Percentiles rank a stretch among this genome's conserved stretches.
These are phyloP conservation scores for Dictyostelium discoideum DNA, from an alignment of 78 protist genomes.

Conservation along the genomic window DNA sequence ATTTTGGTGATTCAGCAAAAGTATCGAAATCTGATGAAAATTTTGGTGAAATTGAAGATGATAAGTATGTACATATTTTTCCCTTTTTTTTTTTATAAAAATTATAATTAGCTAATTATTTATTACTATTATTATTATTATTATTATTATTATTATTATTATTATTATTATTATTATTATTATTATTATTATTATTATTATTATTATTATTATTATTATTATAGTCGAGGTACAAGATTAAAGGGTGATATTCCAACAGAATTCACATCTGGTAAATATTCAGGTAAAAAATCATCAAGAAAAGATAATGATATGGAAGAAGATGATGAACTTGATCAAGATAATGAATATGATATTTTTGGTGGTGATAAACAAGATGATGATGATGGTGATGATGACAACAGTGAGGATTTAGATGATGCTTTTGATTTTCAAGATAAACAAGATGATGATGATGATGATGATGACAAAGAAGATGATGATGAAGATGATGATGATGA, in stretches of 20 bases:
- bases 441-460: background rate
- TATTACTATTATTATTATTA: background rate
- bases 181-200: background rate
- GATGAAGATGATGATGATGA: conserved; percentile 24
- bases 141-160: background rate
- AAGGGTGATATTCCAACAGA: conserved; percentile 63
- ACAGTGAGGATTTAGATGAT: conserved; percentile 12
- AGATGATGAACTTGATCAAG: conserved; percentile 23
- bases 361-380: conserved; percentile 21
- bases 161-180: background rate
- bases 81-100: background rate
- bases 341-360: background rate
- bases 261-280: conserved; percentile 62
- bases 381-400: conserved; percentile 28
- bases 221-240: conserved; percentile 31
- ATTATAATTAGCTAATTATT: background rate
- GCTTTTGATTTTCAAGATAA: background rate
- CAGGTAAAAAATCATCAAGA: conserved; percentile 65
- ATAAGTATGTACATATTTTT: conserved; percentile 7
- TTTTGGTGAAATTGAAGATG: conserved; percentile 53
- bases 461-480: background rate
- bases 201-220: background rate
- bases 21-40: background rate
- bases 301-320: conserved; percentile 14
- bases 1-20: conserved; percentile 37